phyloP scores from a whole-genome alignment of 352 stramenopile species.

The Phytophthora idaei region DNA sequence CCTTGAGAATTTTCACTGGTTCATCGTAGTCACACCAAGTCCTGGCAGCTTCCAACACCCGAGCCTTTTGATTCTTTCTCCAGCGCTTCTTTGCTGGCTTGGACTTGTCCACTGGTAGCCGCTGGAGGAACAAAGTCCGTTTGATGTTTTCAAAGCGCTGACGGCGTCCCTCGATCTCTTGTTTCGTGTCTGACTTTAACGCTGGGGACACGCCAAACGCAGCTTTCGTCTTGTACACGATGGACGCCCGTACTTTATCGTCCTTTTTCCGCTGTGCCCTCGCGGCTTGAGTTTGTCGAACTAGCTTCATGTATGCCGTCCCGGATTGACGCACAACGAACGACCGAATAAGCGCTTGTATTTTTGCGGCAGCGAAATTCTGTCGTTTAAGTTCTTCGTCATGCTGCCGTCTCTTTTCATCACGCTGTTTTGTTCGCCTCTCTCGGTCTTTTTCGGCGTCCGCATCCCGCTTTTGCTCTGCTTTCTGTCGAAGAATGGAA shows the following conservation, averaged over 20 bases:
- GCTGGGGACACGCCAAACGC: slow-evolving; percentile 43
- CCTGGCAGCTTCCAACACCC: slow-evolving; percentile 39
- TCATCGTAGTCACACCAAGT: slow-evolving; percentile 63
- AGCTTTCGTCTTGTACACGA: slow-evolving; percentile 49
- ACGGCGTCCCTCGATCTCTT: slow-evolving; percentile 44
- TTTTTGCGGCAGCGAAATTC: slow-evolving; percentile 43
- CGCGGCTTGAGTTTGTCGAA: slow-evolving; percentile 53
- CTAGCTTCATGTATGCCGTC: slow-evolving; percentile 56
- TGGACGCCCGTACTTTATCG: slow-evolving; percentile 38
- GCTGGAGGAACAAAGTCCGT: slow-evolving; percentile 53
- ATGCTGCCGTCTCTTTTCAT: slow-evolving; percentile 29
- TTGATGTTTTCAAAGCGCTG: slow-evolving; percentile 52
- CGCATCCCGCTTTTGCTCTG: slow-evolving; percentile 38
- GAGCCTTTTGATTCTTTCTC: slow-evolving; percentile 46
- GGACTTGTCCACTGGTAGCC: slow-evolving; percentile 13
- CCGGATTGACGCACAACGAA: slow-evolving; percentile 42
- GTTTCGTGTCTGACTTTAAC: slow-evolving; percentile 63
- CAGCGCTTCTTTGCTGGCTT: slow-evolving; percentile 46
- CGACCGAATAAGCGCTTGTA: slow-evolving; percentile 46
- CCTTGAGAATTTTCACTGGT: slow-evolving; percentile 53
- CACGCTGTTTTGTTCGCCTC: slow-evolving; percentile 26
- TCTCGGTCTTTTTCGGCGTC: slow-evolving; percentile 47
- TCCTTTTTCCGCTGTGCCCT: slow-evolving; percentile 52
- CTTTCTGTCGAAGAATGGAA: slow-evolving; percentile 60
- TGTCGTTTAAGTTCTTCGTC: slow-evolving; percentile 26